phyloP scores from a whole-genome alignment of 345 rosid species.

The Diplotaxis tenuifolia region DNA sequence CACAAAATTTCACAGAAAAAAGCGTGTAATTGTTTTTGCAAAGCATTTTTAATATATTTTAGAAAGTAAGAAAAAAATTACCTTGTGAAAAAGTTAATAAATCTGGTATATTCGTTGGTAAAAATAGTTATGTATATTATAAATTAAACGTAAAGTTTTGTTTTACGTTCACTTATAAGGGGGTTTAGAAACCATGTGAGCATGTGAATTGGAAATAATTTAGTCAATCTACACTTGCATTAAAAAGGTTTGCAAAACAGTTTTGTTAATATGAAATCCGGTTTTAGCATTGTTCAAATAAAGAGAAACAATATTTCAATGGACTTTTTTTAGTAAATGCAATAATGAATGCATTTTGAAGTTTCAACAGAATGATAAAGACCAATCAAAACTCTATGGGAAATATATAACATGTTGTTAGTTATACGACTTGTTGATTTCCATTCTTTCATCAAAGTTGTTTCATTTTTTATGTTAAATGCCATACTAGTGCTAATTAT shows the following conservation, averaged over 20 bases:
- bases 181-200: conserved; percentile 16
- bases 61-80: neutral
- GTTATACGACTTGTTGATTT: neutral
- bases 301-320: neutral
- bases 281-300: neutral
- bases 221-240: neutral
- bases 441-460: neutral
- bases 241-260: neutral
- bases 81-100: neutral
- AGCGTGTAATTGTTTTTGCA: neutral
- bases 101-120: conserved; percentile 7
- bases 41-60: neutral
- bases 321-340: neutral
- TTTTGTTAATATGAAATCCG: neutral
- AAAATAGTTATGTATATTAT: neutral
- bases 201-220: conserved; percentile 4
- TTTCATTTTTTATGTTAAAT: neutral
- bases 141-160: conserved; percentile 1
- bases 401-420: neutral
- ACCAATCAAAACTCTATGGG: neutral
- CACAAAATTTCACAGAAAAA: neutral
- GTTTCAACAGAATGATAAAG: neutral
- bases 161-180: neutral
- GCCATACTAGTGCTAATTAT: too few species aligned
- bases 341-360: neutral